phyloP scores from a whole-genome alignment of 768 basidiomycete genomes.

The Leccinum rimulosum region DNA sequence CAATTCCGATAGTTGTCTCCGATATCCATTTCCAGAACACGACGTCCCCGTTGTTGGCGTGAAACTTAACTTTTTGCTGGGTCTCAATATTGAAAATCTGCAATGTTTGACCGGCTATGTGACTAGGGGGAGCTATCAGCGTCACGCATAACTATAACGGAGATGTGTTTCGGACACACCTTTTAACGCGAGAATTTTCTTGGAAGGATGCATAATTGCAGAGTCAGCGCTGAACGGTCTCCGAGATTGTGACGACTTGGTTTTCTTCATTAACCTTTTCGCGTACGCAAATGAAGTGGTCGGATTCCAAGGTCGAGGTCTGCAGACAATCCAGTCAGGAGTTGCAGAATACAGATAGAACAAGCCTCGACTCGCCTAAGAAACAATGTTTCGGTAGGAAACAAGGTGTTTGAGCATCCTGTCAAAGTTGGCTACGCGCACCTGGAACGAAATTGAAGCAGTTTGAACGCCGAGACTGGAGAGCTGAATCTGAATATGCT shows the following conservation, averaged over 20 bases:
- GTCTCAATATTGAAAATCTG: slow-evolving; percentile 98
- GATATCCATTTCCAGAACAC: slow-evolving; percentile 99
- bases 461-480: slow-evolving; percentile 96
- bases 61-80: slow-evolving; percentile 97
- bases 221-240: slow-evolving; percentile 96
- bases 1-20: slow-evolving; percentile 88
- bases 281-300: slow-evolving; percentile 97
- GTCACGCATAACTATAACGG: neutral
- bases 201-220: slow-evolving; percentile 95
- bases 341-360: neutral
- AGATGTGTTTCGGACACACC: slow-evolving; percentile 40
- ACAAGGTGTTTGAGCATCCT: slow-evolving; percentile 17
- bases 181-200: slow-evolving; percentile 96
- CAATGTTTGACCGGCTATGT: slow-evolving; percentile 82
- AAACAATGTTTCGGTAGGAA: neutral
- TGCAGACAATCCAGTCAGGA: slow-evolving; percentile 29
- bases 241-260: slow-evolving; percentile 95
- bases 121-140: slow-evolving; percentile 8
- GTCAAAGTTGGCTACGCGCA: slow-evolving; percentile 40
- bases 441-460: slow-evolving; percentile 97
- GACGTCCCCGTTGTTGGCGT: slow-evolving; percentile 89
- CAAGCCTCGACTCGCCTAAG: slow-evolving; percentile 20
- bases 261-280: slow-evolving; percentile 94
- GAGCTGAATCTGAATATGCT: slow-evolving; percentile 75
- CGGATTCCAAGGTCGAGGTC: slow-evolving; percentile 94